These are phyloP conservation scores for Sugiyamaella valdiviana DNA, from an alignment of 805 yeast species.

Conservation along the genomic window DNA sequence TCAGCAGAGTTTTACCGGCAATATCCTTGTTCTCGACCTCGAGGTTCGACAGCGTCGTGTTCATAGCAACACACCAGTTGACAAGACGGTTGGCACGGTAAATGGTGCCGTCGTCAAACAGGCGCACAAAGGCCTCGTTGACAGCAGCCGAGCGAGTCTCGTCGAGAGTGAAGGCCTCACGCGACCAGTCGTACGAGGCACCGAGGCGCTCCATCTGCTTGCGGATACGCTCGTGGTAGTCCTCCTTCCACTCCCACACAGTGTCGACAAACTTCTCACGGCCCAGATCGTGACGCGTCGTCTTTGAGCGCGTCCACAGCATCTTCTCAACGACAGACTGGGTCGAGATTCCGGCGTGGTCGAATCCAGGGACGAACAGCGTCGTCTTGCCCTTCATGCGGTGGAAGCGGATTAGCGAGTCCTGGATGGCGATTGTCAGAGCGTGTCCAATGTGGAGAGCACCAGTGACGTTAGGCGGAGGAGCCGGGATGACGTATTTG, in stretches of 20 bases:
- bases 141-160: slow-evolving; percentile 76
- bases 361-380: slow-evolving; percentile 90
- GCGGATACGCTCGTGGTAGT: slow-evolving; percentile 81
- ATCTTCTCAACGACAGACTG: slow-evolving; percentile 97
- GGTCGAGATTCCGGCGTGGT: slow-evolving; percentile 98
- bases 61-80: slow-evolving; percentile 92
- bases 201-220: slow-evolving; percentile 80
- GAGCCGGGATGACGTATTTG: slow-evolving; percentile 87
- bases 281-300: slow-evolving; percentile 92
- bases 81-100: slow-evolving; percentile 90
- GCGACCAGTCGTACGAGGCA: slow-evolving; percentile 94
- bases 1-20: slow-evolving; percentile 69
- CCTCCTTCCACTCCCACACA: slow-evolving; percentile 99
- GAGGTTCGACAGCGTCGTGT: slow-evolving; percentile 91
- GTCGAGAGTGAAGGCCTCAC: slow-evolving; percentile 90
- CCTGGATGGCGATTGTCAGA: slow-evolving; percentile 90
- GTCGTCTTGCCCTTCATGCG: slow-evolving; percentile 97
- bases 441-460: slow-evolving; percentile 99
- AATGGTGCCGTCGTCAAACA: slow-evolving; percentile 92
- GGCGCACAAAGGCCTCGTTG: slow-evolving; percentile 79
- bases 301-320: slow-evolving; percentile 78
- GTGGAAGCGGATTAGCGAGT: slow-evolving; percentile 83
- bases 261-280: slow-evolving; percentile 82
- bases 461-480: slow-evolving; percentile 99
- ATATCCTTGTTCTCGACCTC: slow-evolving; percentile 93